Evolutionary conservation across 257 asterid genomes (phyloP), one percentile per base, ranked within the genome.

Genomic region (Primulina huaijiensis): DNA sequence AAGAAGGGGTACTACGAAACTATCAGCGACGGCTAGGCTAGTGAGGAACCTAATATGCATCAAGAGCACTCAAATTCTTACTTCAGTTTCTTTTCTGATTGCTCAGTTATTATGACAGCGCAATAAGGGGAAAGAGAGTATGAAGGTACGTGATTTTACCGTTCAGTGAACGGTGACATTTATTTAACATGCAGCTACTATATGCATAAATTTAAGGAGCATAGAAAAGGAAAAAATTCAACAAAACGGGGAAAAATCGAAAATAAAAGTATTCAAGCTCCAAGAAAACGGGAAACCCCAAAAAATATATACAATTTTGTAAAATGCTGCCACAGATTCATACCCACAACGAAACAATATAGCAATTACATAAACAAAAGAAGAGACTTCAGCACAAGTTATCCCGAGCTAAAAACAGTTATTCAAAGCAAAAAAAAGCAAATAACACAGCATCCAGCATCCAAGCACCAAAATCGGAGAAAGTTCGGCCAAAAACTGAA

Each of bases 381-480:
- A 14, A 57, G 7, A 35, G 19, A 65, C 52, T 19, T 58, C 7
- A 65, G 23, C 30, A 19, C 64, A 17, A 65, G 70, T 34, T 52
- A 52, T 58, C 12, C 23, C 61, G 19, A 29, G 30, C 25, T 55
- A 46, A 56, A 57, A 56, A 40, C 50, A 11, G 70, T 37, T 60
- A 33, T 60, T 65, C 70, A 69, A 62, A 69, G 66, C 60, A 61
- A 70, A 60, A 65, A 38, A 31, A 3, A 31, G 6, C 5, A 46
- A 43, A 46, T 38, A 53, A 35, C 67, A 60, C 60, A 40, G 38
- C 71, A 34, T 62, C 56, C 74, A 72, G 46, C 70, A 76, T 34
- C 2, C 63, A 25, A 53, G 19, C 66, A 77, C 4, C 67, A 40
- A 4, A 38, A 8, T 23, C 9, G 25, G 31, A 35, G 43, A 19